A percentile compares a stretch with the other conserved stretches of the same genome.
These are phyloP conservation scores for Cicer bijugum DNA, from an alignment of 306 rosid species.

Conservation along the genomic window DNA sequence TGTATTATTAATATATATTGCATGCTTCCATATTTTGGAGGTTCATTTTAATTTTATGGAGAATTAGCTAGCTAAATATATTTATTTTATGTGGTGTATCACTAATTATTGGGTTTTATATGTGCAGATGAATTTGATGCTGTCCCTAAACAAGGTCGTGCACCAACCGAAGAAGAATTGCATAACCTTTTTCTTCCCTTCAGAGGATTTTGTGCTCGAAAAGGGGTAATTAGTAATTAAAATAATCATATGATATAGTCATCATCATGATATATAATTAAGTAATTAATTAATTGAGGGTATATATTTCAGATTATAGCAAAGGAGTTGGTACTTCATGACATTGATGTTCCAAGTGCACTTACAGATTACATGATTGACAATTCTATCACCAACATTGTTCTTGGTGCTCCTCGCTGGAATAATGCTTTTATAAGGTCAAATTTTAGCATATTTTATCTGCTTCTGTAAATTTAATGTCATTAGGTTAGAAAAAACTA, in stretches of 20 bases:
- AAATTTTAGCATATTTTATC: neutral
- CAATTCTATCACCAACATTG: conserved; percentile 60
- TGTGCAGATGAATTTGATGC: conserved; percentile 49
- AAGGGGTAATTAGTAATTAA: conserved; percentile 55
- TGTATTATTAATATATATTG: neutral
- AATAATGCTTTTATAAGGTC: conserved; percentile 60
- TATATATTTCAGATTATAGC: conserved; percentile 60
- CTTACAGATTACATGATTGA: conserved; percentile 51
- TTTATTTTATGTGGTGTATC: neutral
- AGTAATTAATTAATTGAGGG: neutral
- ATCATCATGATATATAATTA: neutral
- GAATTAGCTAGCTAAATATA: too few relatives aligned
- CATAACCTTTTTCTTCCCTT: conserved; percentile 73
- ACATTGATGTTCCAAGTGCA: conserved; percentile 66
- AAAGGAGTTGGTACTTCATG: conserved; percentile 69
- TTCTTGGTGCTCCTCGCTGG: conserved; percentile 73
- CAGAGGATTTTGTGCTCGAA: conserved; percentile 78
- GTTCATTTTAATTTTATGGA: too few relatives aligned
- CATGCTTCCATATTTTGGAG: neutral
- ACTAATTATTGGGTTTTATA: too few relatives aligned
- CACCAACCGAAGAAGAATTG: conserved; percentile 64
- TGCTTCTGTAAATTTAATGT: neutral
- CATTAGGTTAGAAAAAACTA: neutral
- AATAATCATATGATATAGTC: conserved; percentile 3
- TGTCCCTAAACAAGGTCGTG: conserved; percentile 52